Percentiles rank a stretch among this genome's conserved stretches.
Evolutionary conservation across 1,284 basidiomycete genomes (phyloP).

Genomic region (Agaricales sp.): DNA sequence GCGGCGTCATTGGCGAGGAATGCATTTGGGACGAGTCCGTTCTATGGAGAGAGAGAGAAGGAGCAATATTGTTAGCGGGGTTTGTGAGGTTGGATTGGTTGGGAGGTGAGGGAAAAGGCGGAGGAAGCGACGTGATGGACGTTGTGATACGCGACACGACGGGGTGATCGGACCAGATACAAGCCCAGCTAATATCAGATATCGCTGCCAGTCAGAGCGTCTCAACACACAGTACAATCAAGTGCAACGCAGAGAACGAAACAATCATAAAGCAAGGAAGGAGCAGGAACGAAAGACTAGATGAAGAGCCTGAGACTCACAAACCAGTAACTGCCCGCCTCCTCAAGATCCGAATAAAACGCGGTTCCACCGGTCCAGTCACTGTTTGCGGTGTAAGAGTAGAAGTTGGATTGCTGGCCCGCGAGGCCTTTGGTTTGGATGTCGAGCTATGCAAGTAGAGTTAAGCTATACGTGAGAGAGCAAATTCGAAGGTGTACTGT

Average conservation of each 20-base stretch:
- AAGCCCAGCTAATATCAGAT: slow-evolving; percentile 54
- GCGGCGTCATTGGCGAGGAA: slow-evolving; percentile 33
- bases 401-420: slow-evolving; percentile 16
- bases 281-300: not conserved
- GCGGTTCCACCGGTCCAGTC: slow-evolving; percentile 44
- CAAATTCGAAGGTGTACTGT: slow-evolving; percentile 2
- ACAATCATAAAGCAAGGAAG: not conserved
- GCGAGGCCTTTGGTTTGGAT: slow-evolving; percentile 44
- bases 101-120: not conserved
- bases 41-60: no score
- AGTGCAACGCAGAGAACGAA: not conserved
- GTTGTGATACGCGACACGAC: no score
- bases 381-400: slow-evolving; percentile 18
- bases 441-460: slow-evolving; percentile 18
- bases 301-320: slow-evolving; percentile 18
- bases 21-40: slow-evolving; percentile 42
- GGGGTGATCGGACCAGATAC: no score
- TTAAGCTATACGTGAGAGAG: not conserved
- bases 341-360: slow-evolving; percentile 42
- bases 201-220: slow-evolving; percentile 1
- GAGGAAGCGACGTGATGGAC: slow-evolving; percentile 22
- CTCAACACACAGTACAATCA: not conserved
- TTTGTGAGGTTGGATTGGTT: not conserved
- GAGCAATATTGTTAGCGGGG: not conserved
- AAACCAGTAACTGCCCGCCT: no score